Evolutionary conservation across 352 stramenopile species (phyloP).

Genomic region (Poterioochromonas sp.): DNA sequence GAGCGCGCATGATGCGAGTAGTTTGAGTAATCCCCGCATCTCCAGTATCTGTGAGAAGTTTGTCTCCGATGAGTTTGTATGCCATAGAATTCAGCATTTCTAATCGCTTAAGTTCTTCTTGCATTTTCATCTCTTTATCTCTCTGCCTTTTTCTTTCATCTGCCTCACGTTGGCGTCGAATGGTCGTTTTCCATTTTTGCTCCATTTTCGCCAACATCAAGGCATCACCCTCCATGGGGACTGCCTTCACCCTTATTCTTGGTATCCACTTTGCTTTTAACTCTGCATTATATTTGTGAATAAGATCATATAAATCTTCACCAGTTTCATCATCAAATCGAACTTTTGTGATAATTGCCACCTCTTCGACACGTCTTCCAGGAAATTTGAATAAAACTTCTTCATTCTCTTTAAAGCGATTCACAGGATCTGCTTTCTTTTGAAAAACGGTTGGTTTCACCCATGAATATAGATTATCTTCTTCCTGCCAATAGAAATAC

Average conservation of each 20-base stretch:
- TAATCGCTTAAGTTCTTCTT: neutral
- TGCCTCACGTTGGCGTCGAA: slow-evolving; percentile 3
- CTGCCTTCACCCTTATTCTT: slow-evolving; percentile 3
- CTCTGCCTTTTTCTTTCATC: slow-evolving; percentile 7
- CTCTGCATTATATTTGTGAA: slow-evolving; percentile 8
- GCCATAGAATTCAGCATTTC: slow-evolving; percentile 17
- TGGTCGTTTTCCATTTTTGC: slow-evolving; percentile 32
- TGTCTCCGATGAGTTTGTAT: neutral
- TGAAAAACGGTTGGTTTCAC: slow-evolving; percentile 20
- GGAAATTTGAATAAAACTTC: slow-evolving; percentile 38
- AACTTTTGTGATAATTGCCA: slow-evolving; percentile 26
- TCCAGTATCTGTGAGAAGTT: neutral
- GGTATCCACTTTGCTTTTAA: slow-evolving; percentile 32
- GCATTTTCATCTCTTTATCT: slow-evolving; percentile 27
- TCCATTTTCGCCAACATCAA: slow-evolving; percentile 30
- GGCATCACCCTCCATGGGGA: slow-evolving; percentile 25
- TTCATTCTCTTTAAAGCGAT: slow-evolving; percentile 25
- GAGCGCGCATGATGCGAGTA: neutral
- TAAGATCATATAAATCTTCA: slow-evolving; percentile 41
- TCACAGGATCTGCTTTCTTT: neutral
- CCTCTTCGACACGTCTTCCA: slow-evolving; percentile 4
- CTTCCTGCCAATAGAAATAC: slow-evolving; percentile 38
- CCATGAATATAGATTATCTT: slow-evolving; percentile 32
- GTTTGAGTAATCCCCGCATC: neutral
- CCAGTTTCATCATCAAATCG: slow-evolving; percentile 35